Evolutionary conservation across 2,329 filamentous ascomycete species (phyloP).

Genomic region (Mollisia scopiformis): DNA sequence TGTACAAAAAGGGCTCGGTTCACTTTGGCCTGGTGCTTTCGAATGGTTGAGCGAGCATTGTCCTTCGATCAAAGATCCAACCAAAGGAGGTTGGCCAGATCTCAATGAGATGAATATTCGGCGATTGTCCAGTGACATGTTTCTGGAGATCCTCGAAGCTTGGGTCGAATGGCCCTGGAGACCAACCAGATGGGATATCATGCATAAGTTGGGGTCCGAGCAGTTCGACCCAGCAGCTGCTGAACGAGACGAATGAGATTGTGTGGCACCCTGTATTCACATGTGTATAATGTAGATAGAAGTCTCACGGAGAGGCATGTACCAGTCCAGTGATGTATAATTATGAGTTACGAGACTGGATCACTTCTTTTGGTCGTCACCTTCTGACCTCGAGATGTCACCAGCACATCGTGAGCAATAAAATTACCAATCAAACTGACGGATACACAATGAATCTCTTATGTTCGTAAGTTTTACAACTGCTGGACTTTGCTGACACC

Average conservation of each 20-base stretch:
- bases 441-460: too few relatives aligned
- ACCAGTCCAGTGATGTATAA: too few relatives aligned
- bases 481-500: too few relatives aligned
- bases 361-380: too few relatives aligned
- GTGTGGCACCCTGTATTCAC: not conserved
- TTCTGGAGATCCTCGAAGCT: conserved; percentile 58
- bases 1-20: conserved; percentile 49
- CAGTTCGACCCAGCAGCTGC: not conserved
- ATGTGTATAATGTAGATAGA: not conserved
- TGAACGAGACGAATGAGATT: not conserved
- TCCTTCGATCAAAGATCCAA: conserved; percentile 51
- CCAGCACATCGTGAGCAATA: too few relatives aligned
- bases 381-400: too few relatives aligned
- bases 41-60: conserved; percentile 55
- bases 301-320: too few relatives aligned
- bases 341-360: too few relatives aligned
- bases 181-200: conserved; percentile 65
- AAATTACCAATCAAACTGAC: too few relatives aligned
- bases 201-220: conserved; percentile 9
- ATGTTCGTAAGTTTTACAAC: too few relatives aligned
- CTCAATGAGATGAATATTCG: conserved; percentile 48
- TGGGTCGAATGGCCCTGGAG: conserved; percentile 70
- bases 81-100: conserved; percentile 47
- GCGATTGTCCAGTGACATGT: conserved; percentile 55
- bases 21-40: conserved; percentile 61